Evolutionary conservation across 371 early-diverging fungal species (phyloP), one percentile per base, ranked within the genome.

Genomic region (Mortierella sp.): DNA sequence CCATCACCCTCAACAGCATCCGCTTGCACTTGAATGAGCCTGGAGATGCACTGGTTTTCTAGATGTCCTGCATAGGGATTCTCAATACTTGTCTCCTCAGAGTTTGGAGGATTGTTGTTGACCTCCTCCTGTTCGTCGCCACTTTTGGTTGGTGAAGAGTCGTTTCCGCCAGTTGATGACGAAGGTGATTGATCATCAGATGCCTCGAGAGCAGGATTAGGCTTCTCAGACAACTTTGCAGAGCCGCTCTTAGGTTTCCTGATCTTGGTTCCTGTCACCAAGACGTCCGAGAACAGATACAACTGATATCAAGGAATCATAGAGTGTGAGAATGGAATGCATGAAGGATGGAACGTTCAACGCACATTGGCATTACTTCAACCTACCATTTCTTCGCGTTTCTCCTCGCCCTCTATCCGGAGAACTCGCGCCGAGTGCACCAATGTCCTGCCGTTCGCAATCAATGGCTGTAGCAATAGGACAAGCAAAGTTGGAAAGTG

Each of bases 11-110:
- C 69, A 34, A 67, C 50, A 14, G 56, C 37, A 17, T 74, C 74
- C 2, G 74, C 60, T 37, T 74, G 74, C 13, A 74, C 64, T 52
- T 67, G 74, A 10, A 54, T 74, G 27, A 74, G 40, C 34, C 74
- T 54, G 3, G 63, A 67, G 22, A 74, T 67, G 8, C 56, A 41
- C 25, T 74, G 74, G 45, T 67, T 67, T 29, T 67, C 63, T 48
- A 74, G 31, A 56, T 74, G 64, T 31, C 74, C 74, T 21, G 74
- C 74, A 57, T 74, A 74, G 14, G 74, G 74, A 24, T 74, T 74
- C 2, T 67, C 34, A 14, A 47, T 3, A 12, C 44, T 22, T 5
- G 58, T 17, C n/a, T 55, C 55, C 34, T 54, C 17, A n/a, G n/a
- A 34, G 34, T 34, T 10, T 7, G 10, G 34, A n/a, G n/a, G n/a